phyloP scores from a whole-genome alignment of 805 yeast genomes.

The Metschnikowia lunata region DNA sequence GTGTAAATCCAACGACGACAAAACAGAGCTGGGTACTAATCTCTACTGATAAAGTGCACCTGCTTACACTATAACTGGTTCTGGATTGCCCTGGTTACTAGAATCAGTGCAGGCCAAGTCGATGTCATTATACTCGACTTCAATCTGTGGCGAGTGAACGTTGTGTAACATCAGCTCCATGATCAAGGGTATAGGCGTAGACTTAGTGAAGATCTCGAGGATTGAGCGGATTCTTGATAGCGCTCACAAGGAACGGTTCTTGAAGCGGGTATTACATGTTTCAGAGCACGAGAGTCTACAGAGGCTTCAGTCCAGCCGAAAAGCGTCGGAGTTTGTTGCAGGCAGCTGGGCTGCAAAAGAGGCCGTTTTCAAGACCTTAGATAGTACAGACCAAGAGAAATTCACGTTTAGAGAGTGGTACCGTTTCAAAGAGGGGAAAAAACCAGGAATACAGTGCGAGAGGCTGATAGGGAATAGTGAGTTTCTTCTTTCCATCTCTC shows the following conservation, averaged over 20 bases:
- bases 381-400: constrained; percentile 40
- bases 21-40: too few species aligned
- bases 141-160: too few species aligned
- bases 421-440: constrained; percentile 40
- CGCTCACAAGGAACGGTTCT: constrained; percentile 19
- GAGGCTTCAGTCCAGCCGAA: constrained; percentile 4
- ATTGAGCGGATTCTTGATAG: constrained; percentile 38
- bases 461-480: constrained; percentile 31
- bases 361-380: constrained; percentile 63
- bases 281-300: constrained; percentile 27
- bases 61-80: too few species aligned
- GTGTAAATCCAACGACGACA: too few species aligned
- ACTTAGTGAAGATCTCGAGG: constrained; percentile 46
- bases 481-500: constrained; percentile 55
- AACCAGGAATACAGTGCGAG: constrained; percentile 40
- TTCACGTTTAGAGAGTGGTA: constrained; percentile 63
- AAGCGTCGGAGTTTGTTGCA: constrained; percentile 41
- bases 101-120: too few species aligned
- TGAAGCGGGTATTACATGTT: constrained; percentile 49
- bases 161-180: too few species aligned
- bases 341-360: constrained; percentile 73
- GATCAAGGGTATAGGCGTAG: constrained; percentile 45
- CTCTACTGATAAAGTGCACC: too few species aligned
- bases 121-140: too few species aligned
- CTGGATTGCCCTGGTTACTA: too few species aligned